These are phyloP conservation scores for Trichoderma guizhouense DNA, from an alignment of 2,329 filamentous ascomycete genomes.

Conservation along the genomic window DNA sequence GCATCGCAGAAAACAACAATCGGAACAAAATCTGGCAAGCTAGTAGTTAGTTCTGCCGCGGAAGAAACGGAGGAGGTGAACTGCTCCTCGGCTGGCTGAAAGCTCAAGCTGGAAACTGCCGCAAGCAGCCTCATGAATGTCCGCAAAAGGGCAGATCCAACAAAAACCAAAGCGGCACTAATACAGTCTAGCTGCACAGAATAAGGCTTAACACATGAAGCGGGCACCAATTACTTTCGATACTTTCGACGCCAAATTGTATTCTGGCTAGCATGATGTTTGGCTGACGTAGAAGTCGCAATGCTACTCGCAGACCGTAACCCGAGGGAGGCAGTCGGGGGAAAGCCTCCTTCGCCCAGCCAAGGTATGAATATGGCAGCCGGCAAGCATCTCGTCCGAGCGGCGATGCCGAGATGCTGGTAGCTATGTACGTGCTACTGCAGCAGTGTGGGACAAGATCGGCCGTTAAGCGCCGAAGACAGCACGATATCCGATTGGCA, in stretches of 20 bases:
- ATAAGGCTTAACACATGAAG: neutral
- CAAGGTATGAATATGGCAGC: neutral
- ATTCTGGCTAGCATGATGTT: neutral
- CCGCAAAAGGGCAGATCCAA: neutral
- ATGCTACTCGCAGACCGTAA: neutral
- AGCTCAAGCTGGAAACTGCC: neutral
- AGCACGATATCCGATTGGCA: neutral
- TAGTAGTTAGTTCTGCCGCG: neutral
- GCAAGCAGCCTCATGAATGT: neutral
- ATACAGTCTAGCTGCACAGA: neutral
- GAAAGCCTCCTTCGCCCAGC: neutral
- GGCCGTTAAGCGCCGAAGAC: neutral
- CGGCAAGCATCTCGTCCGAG: neutral
- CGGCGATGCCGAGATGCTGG: neutral
- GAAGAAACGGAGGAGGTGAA: neutral
- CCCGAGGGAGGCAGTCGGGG: neutral
- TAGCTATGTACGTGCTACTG: neutral
- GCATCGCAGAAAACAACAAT: neutral
- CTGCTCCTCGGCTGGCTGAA: neutral
- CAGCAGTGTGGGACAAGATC: neutral
- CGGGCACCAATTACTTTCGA: constrained; percentile 12
- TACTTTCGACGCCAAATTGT: neutral
- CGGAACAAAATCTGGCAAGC: neutral
- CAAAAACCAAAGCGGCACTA: neutral
- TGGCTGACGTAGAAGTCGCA: constrained; percentile 2